A percentile compares a stretch with the other conserved stretches of the same genome.
phyloP scores from a whole-genome alignment of 805 yeast genomes.

The Candida nonsorbophila region DNA sequence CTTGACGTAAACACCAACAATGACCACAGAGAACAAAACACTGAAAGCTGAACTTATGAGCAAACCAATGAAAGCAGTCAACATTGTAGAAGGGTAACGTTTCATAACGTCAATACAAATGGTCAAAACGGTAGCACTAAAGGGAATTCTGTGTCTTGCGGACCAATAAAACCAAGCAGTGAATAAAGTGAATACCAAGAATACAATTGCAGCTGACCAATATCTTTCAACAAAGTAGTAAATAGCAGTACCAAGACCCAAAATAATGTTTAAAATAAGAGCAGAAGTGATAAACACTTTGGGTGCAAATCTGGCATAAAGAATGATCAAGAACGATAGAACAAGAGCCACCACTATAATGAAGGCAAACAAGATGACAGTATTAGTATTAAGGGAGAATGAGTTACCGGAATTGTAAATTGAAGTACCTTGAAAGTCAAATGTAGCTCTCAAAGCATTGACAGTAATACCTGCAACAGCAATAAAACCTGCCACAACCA shows the following conservation, averaged over 20 bases:
- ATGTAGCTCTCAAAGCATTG: conserved; percentile 54
- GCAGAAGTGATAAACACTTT: conserved; percentile 63
- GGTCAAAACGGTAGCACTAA: conserved; percentile 63
- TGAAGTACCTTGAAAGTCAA: conserved; percentile 54
- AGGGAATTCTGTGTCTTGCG: conserved; percentile 65
- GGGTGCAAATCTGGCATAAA: conserved; percentile 62
- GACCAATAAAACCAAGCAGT: conserved; percentile 71
- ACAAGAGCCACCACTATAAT: conserved; percentile 56
- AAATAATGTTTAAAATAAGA: conserved; percentile 56
- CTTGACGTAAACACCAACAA: conserved; percentile 75
- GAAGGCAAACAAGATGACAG: conserved; percentile 65
- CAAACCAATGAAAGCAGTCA: conserved; percentile 58
- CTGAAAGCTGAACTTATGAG: conserved; percentile 58
- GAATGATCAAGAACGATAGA: conserved; percentile 50
- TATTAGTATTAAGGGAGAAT: conserved; percentile 71
- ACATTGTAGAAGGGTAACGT: conserved; percentile 61
- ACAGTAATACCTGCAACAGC: conserved; percentile 67
- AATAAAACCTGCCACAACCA: conserved; percentile 56
- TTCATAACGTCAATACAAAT: conserved; percentile 76
- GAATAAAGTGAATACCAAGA: conserved; percentile 57
- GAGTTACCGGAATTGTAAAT: conserved; percentile 49
- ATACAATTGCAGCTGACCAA: conserved; percentile 78
- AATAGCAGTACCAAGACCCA: conserved; percentile 74
- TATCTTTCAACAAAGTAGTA: conserved; percentile 62
- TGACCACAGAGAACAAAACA: conserved; percentile 57